Evolutionary conservation across 164 flowering plant species (phyloP).

Genomic region (Akebia trifoliata): DNA sequence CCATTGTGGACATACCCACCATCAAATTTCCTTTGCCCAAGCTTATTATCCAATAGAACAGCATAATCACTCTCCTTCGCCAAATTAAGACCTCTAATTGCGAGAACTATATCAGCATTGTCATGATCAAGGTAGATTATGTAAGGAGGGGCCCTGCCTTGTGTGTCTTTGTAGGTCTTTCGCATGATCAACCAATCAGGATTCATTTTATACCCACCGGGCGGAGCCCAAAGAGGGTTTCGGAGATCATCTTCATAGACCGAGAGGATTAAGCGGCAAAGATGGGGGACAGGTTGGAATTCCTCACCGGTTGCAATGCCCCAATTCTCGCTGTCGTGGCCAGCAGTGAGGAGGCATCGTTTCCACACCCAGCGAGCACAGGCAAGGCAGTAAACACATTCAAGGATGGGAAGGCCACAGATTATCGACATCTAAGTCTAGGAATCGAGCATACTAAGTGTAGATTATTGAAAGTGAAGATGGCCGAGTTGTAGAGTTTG

Average conservation of each 20-base stretch:
- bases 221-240: conserved; percentile 78
- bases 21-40: conserved; percentile 76
- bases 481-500: too few species aligned
- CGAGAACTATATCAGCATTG: conserved; percentile 62
- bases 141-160: conserved; percentile 71
- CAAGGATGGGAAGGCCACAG: conserved; percentile 61
- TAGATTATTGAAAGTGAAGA: too few species aligned
- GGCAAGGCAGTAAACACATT: conserved; percentile 59
- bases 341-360: conserved; percentile 56
- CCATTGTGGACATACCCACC: conserved; percentile 99
- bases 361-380: conserved; percentile 76
- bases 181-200: conserved; percentile 59
- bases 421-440: conserved; percentile 47
- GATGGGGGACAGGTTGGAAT: conserved; percentile 84
- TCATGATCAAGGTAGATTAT: conserved; percentile 73
- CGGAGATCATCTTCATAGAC: conserved; percentile 88
- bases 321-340: conserved; percentile 89
- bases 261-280: conserved; percentile 69
- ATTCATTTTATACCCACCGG: conserved; percentile 78
- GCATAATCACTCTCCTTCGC: conserved; percentile 82
- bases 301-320: conserved; percentile 74
- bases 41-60: conserved; percentile 71
- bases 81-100: conserved; percentile 76
- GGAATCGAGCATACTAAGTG: too few species aligned
- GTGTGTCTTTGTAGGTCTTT: conserved; percentile 57